These are phyloP conservation scores for Allantophomopsis lycopodina DNA, from an alignment of 2,329 filamentous ascomycete species.

Conservation along the genomic window DNA sequence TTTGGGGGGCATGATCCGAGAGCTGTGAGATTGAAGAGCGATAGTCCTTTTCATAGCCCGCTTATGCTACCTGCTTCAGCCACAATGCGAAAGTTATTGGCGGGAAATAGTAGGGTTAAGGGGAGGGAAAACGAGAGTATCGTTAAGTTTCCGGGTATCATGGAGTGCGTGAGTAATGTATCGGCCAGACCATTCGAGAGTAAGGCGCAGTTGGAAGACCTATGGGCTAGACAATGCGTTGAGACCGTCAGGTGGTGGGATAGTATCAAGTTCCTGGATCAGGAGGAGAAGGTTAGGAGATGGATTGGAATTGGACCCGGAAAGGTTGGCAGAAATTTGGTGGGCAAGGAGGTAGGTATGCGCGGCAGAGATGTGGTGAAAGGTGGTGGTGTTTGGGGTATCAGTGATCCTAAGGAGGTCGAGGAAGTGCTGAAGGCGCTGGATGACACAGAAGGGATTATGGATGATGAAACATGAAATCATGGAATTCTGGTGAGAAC, in stretches of 20 bases:
- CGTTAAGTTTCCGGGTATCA: conserved; percentile 58
- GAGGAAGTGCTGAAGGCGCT: conserved; percentile 53
- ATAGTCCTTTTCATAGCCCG: conserved; percentile 82
- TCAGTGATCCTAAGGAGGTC: conserved; percentile 66
- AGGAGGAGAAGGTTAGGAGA: conserved; percentile 64
- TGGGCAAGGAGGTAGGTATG: conserved; percentile 92
- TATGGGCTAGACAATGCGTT: conserved; percentile 70
- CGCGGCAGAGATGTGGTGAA: conserved; percentile 63
- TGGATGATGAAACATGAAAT: too few relatives aligned
- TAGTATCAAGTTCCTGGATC: conserved; percentile 78
- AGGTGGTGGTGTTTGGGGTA: conserved; percentile 85
- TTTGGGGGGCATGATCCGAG: conserved; percentile 87
- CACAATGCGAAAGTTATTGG: conserved; percentile 57
- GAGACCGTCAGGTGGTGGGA: conserved; percentile 95
- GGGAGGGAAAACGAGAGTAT: conserved; percentile 46
- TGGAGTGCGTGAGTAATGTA: conserved; percentile 80
- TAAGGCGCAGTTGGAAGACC: conserved; percentile 61
- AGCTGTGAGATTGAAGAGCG: conserved; percentile 73
- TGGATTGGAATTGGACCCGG: conserved; percentile 92
- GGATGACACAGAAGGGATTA: conserved; percentile 41
- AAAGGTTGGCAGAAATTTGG: conserved; percentile 84
- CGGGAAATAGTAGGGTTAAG: conserved; percentile 37
- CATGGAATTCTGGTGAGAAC: too few relatives aligned
- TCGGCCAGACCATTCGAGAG: conserved; percentile 64
- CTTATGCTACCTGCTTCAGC: conserved; percentile 78